Base-by-base conservation (phyloP, 176 grass and related monocot genomes). In the Aechmea fasciata region DNA sequence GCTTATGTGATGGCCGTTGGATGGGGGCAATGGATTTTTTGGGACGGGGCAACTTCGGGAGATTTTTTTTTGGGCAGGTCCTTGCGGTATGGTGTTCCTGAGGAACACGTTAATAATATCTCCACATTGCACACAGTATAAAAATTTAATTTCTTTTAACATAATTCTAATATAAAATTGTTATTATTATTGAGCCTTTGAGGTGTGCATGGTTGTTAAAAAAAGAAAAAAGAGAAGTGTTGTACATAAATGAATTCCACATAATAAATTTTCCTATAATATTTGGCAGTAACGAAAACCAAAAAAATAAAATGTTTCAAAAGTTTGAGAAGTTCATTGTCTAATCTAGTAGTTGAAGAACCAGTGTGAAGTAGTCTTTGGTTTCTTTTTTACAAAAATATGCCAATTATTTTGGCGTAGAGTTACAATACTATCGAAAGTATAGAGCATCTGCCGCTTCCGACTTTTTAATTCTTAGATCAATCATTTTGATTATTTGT, bases 51-150 rank as follows among this genome's bases (percentile, higher is more conserved):
- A 24, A 26, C 33, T 41, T 41, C 11, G 19, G 54, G 15, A 71
- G 76, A 78, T 51, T 63, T 70, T 71, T 63, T 70, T 71, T 78
- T 69, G 50, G 49, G 6, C 15, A 22, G 55, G n/a, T 1, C 15
- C 52, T 13, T 57, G 66, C 28, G 61, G 26, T 78, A 19, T 78
- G 13, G 11, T 64, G 67, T 49, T 29, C 66, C 52, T 29, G 29
- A 57, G 66, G 65, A 69, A 48, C 75, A 62, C 48, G 18, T 3
- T 17, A 26, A 26, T 26, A 26, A 26, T 26, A 26, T 26, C 25
- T 2, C 25, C 25, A 26, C 25, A 26, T 1, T 26, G 25, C 25
- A 26, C 25, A 26, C 25, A 26, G 25, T 26, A 26, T 26, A 26
- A 26, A 26, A 26, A 26, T 1, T 26, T 2, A 26, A 1, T 23